Conservation (phyloP, 208 protist species). For the Herpetomonas samuelpessoai region DNA sequence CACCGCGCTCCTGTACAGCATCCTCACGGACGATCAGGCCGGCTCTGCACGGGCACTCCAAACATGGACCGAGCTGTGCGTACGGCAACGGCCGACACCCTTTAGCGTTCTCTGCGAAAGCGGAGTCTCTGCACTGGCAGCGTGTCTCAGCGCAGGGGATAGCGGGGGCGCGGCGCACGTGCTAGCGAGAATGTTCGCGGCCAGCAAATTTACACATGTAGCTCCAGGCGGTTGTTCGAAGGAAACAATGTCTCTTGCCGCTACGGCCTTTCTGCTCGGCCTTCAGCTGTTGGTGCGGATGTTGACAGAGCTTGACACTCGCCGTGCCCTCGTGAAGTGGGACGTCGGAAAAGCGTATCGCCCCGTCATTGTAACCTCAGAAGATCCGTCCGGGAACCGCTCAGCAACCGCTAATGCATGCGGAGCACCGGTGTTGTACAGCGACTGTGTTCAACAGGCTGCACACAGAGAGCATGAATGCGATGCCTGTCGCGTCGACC, state of each 20-base stretch:
- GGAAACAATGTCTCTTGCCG: too few relatives aligned
- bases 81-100: too few relatives aligned
- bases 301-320: neutral
- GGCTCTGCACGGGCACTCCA: conserved; percentile 4
- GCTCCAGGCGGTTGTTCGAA: too few relatives aligned
- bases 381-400: too few relatives aligned
- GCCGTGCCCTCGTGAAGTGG: neutral
- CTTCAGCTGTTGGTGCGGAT: conserved; percentile 5
- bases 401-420: too few relatives aligned
- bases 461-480: too few relatives aligned
- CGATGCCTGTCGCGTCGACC: neutral
- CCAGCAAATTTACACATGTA: too few relatives aligned
- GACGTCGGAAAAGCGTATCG: conserved; percentile 3
- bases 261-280: neutral
- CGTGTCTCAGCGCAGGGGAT: neutral
- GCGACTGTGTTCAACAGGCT: too few relatives aligned
- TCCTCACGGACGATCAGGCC: conserved; percentile 15
- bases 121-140: neutral
- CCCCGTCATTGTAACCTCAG: conserved; percentile 3
- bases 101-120: too few relatives aligned
- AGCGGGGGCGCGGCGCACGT: neutral
- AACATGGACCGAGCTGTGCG: too few relatives aligned
- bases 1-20: conserved; percentile 20
- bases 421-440: too few relatives aligned
- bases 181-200: too few relatives aligned